A percentile compares a stretch with the other conserved stretches of the same genome.
These are phyloP conservation scores for Aspergillus sp. DNA, from an alignment of 2,329 filamentous ascomycete genomes.

Conservation along the genomic window DNA sequence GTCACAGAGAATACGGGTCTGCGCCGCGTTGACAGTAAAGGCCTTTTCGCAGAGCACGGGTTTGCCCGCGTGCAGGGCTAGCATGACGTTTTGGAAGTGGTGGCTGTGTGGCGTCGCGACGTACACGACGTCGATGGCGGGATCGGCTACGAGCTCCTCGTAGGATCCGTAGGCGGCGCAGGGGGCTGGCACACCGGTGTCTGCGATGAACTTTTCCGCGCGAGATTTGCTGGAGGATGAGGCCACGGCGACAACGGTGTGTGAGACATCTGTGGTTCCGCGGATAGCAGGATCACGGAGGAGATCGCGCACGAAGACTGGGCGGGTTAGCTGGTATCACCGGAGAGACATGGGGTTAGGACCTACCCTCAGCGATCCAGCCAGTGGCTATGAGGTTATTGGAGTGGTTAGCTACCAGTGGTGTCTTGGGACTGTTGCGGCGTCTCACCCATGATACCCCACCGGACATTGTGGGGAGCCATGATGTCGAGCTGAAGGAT, in stretches of 20 bases:
- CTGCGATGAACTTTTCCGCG: constrained; percentile 69
- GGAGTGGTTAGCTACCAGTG: background rate
- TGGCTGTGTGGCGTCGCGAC: constrained; percentile 88
- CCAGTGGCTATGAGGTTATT: constrained; percentile 37
- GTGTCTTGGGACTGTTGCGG: background rate
- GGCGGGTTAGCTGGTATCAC: constrained; percentile 1
- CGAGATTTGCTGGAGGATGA: constrained; percentile 70
- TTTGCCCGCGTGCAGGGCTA: constrained; percentile 80
- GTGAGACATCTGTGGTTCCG: constrained; percentile 67
- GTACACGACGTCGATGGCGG: constrained; percentile 81
- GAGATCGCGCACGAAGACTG: constrained; percentile 71
- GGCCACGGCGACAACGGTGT: constrained; percentile 75
- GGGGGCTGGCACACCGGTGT: constrained; percentile 64
- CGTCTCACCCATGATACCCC: constrained; percentile 44
- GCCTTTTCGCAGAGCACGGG: constrained; percentile 89
- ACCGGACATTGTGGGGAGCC: constrained; percentile 36
- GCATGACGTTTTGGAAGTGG: constrained; percentile 86
- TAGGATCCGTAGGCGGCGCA: constrained; percentile 78
- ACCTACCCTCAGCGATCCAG: constrained; percentile 39
- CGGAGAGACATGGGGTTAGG: background rate
- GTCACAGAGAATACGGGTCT: constrained; percentile 69
- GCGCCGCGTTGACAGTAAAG: constrained; percentile 77
- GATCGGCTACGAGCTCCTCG: constrained; percentile 73
- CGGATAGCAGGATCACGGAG: constrained; percentile 69
- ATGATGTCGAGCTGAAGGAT: constrained; percentile 17